Base-by-base conservation (phyloP, 805 yeast genomes). In the Wickerhamomyces rabaulensis region DNA sequence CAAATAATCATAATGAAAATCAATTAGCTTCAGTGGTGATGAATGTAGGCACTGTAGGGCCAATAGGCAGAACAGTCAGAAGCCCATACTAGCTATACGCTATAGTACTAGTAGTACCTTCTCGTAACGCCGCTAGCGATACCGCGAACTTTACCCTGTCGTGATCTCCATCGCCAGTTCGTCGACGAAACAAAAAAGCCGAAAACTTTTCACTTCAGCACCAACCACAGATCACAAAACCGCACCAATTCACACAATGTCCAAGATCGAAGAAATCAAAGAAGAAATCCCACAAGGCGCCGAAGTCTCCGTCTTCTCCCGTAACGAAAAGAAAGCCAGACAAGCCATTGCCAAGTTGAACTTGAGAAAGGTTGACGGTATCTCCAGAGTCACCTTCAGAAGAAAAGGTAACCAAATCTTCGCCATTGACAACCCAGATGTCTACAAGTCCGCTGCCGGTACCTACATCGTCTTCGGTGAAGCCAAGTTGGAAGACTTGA, bases 391-490 rank as follows among this genome's bases (percentile, higher is more conserved):
- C 66, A 90, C 97, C 60, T 86, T 92, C 82, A 88, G 85, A 76
- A 88, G 84, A 78, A 84, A 87, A 75, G 90, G 91, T 70, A 87
- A 88, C 82, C 80, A 84, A 68, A 84, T 90, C 67, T 80, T 84
- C 70, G 96, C 94, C 66, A 87, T 92, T 74, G 94, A 88, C 69
- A 69, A 73, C 59, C 99, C 99, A 71, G 97, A 90, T 61, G 98
- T 94, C 52, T 92, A 77, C 95, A 88, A 79, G 74, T 84, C 97
- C 53, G 86, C 95, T 66, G 76, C 81, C 53, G 97, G 97, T 68
- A 84, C 95, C 61, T 94, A 87, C 79, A 84, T 92, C 62, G 97
- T 92, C 59, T 91, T 92, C 64, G 99, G 99, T 75, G 97, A 91
- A 75, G 95, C 97, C 67, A 87, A 89, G 80, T 86, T 87, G 60